Evolutionary conservation across 148 eudicot genomes (phyloP).

Genomic region (Rhododendron griersonianum): DNA sequence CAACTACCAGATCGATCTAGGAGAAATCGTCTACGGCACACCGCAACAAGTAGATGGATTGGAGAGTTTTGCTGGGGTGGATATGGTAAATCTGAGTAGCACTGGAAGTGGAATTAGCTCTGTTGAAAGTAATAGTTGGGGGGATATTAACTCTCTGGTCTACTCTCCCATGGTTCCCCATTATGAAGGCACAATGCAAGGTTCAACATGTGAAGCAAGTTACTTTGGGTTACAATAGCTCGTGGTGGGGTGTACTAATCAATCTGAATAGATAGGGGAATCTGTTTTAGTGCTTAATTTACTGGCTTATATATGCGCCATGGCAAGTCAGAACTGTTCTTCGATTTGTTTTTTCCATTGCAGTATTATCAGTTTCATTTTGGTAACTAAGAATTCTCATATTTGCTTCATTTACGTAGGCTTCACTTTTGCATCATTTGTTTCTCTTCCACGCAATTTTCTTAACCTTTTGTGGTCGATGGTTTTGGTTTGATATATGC

Average conservation of each 20-base stretch:
- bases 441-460: neutral
- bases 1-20: constrained; percentile 24
- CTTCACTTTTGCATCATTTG: neutral
- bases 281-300: neutral
- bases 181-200: constrained; percentile 22
- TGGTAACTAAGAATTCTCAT: neutral
- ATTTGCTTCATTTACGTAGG: neutral
- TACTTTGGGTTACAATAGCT: constrained; percentile 27
- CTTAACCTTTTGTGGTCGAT: neutral
- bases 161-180: constrained; percentile 27
- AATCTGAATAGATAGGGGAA: neutral
- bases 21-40: constrained; percentile 22
- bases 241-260: constrained; percentile 21
- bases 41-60: constrained; percentile 18
- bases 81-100: constrained; percentile 16
- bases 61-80: constrained; percentile 30
- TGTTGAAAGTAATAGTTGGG: constrained; percentile 40
- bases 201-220: constrained; percentile 12
- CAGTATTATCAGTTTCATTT: constrained; percentile 20
- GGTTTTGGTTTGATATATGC: neutral
- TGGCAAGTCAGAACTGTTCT: constrained; percentile 6
- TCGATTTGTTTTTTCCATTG: neutral
- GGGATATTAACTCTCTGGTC: constrained; percentile 29
- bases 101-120: constrained; percentile 22
- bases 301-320: neutral